A percentile compares a stretch with the other conserved stretches of the same genome.
These are phyloP conservation scores for Saprolegnia parasitica DNA, from an alignment of 352 stramenopile species.

Conservation along the genomic window DNA sequence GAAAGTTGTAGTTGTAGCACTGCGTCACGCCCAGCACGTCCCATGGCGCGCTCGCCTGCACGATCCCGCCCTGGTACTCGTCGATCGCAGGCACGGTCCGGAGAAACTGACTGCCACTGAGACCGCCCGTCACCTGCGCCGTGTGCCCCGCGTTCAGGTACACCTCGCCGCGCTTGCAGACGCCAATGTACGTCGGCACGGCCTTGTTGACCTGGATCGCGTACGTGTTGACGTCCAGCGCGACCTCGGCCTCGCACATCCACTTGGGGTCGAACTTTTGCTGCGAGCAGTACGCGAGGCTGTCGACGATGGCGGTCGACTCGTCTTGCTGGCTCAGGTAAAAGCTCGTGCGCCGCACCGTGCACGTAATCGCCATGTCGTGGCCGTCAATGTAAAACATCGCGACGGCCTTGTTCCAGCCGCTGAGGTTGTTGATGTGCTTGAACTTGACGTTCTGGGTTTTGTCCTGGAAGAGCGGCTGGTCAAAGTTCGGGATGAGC, in stretches of 20 bases:
- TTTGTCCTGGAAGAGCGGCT: conserved; percentile 14
- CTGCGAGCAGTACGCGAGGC: conserved; percentile 31
- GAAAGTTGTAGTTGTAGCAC: conserved; percentile 28
- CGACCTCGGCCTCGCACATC: conserved; percentile 32
- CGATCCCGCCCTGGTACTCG: conserved; percentile 31
- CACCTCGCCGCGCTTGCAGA: conserved; percentile 23
- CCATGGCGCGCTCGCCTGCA: conserved; percentile 31
- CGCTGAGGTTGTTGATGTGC: no score
- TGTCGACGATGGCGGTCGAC: conserved; percentile 27
- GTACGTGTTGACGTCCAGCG: conserved; percentile 28
- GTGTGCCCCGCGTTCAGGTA: conserved; percentile 31
- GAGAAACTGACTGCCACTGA: conserved; percentile 22
- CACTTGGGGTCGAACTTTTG: conserved; percentile 29
- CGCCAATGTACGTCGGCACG: conserved; percentile 28
- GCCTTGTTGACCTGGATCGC: conserved; percentile 30
- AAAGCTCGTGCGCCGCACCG: conserved; percentile 26
- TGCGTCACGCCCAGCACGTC: conserved; percentile 25
- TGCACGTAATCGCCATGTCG: conserved; percentile 24
- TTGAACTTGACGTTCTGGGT: conserved; percentile 19
- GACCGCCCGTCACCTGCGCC: conserved; percentile 25
- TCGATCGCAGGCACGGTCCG: conserved; percentile 30
- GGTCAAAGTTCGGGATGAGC: conserved; percentile 29
- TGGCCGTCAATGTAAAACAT: conserved; percentile 27
- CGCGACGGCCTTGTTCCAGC: conserved; percentile 29
- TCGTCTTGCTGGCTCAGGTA: conserved; percentile 25